These are phyloP conservation scores for Pharus latifolius DNA, from an alignment of 176 grass and related monocot species.

Conservation along the genomic window DNA sequence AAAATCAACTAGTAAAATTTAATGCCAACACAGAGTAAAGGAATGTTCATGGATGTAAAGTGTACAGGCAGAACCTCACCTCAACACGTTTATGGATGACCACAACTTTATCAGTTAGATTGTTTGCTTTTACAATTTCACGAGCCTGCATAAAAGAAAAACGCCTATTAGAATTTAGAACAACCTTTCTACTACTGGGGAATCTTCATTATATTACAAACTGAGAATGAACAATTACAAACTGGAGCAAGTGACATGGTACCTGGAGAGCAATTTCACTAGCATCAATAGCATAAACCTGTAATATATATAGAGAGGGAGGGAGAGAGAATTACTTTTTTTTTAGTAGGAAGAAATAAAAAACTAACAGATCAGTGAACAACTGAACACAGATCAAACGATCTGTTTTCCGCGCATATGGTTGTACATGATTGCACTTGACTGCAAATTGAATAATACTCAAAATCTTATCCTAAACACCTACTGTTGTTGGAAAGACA, in stretches of 20 bases:
- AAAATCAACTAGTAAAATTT: neutral
- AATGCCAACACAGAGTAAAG: neutral
- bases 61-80: conserved; percentile 38
- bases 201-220: neutral
- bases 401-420: neutral
- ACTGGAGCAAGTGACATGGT: conserved; percentile 9
- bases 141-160: conserved; percentile 39
- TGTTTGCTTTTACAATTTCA: conserved; percentile 76
- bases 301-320: conserved; percentile 2
- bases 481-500: neutral
- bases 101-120: conserved; percentile 57
- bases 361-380: neutral
- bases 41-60: conserved; percentile 6
- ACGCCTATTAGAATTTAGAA: neutral
- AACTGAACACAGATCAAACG: neutral
- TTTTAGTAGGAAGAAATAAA: neutral
- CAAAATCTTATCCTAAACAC: neutral
- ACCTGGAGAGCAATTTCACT: conserved; percentile 86
- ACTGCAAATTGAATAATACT: too few species aligned
- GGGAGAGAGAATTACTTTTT: neutral
- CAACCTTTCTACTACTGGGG: neutral
- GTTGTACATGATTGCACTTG: neutral
- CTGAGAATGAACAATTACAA: neutral
- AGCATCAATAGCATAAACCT: conserved; percentile 88
- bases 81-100: conserved; percentile 82